These are phyloP conservation scores for Talaromyces proteolyticus DNA, from an alignment of 495 filamentous ascomycete species.

Conservation along the genomic window DNA sequence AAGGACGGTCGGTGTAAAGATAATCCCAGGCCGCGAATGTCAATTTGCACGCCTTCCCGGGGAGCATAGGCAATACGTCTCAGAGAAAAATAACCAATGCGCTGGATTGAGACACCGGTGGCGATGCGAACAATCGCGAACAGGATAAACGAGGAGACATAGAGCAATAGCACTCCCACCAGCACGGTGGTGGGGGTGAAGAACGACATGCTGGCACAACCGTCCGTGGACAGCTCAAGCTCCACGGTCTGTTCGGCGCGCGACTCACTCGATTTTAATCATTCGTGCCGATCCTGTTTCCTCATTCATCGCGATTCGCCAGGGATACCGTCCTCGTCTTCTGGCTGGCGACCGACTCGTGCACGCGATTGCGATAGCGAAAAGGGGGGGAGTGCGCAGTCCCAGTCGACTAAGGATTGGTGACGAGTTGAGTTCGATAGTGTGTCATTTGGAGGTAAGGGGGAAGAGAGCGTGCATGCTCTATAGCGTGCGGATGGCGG, in stretches of 20 bases:
- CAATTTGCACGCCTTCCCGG: slow-evolving; percentile 78
- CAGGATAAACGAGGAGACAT: slow-evolving; percentile 85
- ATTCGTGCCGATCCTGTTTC: background rate
- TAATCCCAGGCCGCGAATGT: slow-evolving; percentile 83
- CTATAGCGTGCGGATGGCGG: too few species aligned
- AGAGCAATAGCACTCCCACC: slow-evolving; percentile 75
- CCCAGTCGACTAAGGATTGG: too few species aligned
- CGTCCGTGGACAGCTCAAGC: background rate
- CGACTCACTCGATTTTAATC: background rate
- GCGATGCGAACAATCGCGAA: slow-evolving; percentile 90
- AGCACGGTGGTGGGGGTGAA: slow-evolving; percentile 74
- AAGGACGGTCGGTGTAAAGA: slow-evolving; percentile 90
- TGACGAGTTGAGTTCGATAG: too few species aligned
- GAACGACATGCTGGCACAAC: slow-evolving; percentile 43
- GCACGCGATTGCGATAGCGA: too few species aligned
- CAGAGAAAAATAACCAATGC: slow-evolving; percentile 85
- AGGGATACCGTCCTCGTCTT: background rate
- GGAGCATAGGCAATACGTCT: slow-evolving; percentile 84
- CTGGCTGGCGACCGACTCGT: too few species aligned
- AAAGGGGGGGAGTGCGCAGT: too few species aligned
- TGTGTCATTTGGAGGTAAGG: too few species aligned
- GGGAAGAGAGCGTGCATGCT: too few species aligned
- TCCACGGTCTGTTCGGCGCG: background rate
- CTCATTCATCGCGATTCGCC: background rate
- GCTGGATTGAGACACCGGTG: slow-evolving; percentile 93